A percentile compares a stretch with the other conserved stretches of the same genome.
phyloP scores from a whole-genome alignment of 2,329 filamentous ascomycete species.

The Zymoseptoria brevis region DNA sequence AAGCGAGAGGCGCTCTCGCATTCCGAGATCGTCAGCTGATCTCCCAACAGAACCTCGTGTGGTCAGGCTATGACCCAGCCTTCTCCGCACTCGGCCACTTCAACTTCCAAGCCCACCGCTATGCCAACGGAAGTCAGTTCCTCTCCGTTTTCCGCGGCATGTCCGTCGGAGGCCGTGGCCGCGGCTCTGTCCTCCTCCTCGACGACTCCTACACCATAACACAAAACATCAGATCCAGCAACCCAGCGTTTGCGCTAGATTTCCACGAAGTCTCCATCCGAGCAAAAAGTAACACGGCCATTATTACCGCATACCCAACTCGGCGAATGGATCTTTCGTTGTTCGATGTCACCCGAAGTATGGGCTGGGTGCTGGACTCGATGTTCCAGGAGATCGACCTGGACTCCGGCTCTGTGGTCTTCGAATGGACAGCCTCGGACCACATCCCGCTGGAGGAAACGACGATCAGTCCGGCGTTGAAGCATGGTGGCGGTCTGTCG shows the following conservation, averaged over 20 bases:
- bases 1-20: too few species aligned
- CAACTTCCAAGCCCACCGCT: constrained; percentile 2
- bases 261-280: constrained; percentile 34
- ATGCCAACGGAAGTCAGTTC: neutral
- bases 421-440: constrained; percentile 39
- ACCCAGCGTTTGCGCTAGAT: constrained; percentile 22
- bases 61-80: constrained; percentile 1
- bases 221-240: constrained; percentile 29
- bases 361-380: constrained; percentile 21
- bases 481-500: constrained; percentile 2
- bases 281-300: constrained; percentile 2
- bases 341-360: constrained; percentile 3
- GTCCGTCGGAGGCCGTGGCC: constrained; percentile 1
- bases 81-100: constrained; percentile 1
- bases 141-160: constrained; percentile 2
- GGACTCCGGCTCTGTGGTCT: constrained; percentile 33
- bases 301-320: neutral
- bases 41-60: constrained; percentile 1
- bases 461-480: neutral
- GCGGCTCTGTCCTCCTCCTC: constrained; percentile 5
- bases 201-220: constrained; percentile 26
- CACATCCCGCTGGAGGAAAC: constrained; percentile 27
- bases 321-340: neutral
- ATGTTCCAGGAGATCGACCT: constrained; percentile 38
- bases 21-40: too few species aligned